These are phyloP conservation scores for Nakazawaea molendinolei DNA, from an alignment of 805 yeast species.

Conservation along the genomic window DNA sequence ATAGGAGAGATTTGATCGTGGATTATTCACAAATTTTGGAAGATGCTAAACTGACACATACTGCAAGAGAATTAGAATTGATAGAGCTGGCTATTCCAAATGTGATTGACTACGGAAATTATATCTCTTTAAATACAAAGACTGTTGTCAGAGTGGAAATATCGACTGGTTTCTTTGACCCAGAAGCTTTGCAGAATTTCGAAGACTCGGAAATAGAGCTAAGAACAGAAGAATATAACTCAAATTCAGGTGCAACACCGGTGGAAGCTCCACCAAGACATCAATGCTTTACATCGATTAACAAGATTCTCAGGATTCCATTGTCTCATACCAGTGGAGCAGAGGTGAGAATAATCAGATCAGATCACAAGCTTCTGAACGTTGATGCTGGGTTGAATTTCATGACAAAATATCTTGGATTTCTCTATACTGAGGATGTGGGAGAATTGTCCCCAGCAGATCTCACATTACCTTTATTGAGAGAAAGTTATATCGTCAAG, in stretches of 20 bases:
- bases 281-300: constrained; percentile 54
- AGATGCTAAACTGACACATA: neutral
- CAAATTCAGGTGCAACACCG: constrained; percentile 13
- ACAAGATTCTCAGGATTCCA: constrained; percentile 65
- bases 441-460: constrained; percentile 32
- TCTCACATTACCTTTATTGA: constrained; percentile 25
- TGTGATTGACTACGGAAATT: constrained; percentile 9
- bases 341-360: constrained; percentile 48
- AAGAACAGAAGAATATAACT: constrained; percentile 37
- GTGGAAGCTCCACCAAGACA: constrained; percentile 12
- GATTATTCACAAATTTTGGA: constrained; percentile 6
- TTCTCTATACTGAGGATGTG: constrained; percentile 28
- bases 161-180: constrained; percentile 16
- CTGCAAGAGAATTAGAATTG: constrained; percentile 14
- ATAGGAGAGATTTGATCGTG: constrained; percentile 10
- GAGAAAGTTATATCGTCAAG: constrained; percentile 50
- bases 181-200: constrained; percentile 20
- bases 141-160: constrained; percentile 7
- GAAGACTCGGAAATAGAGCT: constrained; percentile 41
- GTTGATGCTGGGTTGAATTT: constrained; percentile 51
- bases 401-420: constrained; percentile 40
- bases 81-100: constrained; percentile 12
- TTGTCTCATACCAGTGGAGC: constrained; percentile 36
- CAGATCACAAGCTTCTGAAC: constrained; percentile 43
- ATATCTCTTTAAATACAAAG: constrained; percentile 1